phyloP scores from a whole-genome alignment of 2,329 filamentous ascomycete genomes.

The Talaromyces sp. region DNA sequence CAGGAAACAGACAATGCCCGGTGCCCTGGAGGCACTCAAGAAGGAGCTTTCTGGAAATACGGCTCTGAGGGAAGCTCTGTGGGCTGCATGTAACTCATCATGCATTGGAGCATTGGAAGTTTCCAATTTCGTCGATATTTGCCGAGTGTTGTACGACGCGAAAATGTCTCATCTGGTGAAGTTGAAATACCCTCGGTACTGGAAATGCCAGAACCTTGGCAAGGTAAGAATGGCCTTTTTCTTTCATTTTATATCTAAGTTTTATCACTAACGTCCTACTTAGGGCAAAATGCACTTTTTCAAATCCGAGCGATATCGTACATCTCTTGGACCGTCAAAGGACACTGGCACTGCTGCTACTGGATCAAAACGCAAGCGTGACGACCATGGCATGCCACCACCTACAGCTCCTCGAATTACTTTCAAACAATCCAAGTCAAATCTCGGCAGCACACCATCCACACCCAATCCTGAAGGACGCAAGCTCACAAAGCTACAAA shows the following conservation, averaged over 20 bases:
- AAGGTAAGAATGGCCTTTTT: slow-evolving; percentile 32
- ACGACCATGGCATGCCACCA: slow-evolving; percentile 29
- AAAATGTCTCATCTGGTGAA: slow-evolving; percentile 45
- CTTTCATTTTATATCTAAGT: neutral
- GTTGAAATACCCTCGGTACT: slow-evolving; percentile 54
- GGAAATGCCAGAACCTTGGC: slow-evolving; percentile 50
- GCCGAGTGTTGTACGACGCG: slow-evolving; percentile 51
- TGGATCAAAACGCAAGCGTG: slow-evolving; percentile 34
- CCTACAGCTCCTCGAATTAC: slow-evolving; percentile 33
- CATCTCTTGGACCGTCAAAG: slow-evolving; percentile 28
- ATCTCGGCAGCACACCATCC: slow-evolving; percentile 24
- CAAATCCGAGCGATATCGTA: slow-evolving; percentile 33
- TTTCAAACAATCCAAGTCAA: slow-evolving; percentile 40
- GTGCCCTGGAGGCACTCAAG: slow-evolving; percentile 54
- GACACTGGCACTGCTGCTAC: slow-evolving; percentile 15
- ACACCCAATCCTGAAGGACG: slow-evolving; percentile 15
- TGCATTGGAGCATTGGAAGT: slow-evolving; percentile 50
- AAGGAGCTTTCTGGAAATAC: slow-evolving; percentile 46
- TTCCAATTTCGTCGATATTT: slow-evolving; percentile 54
- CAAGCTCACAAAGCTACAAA: slow-evolving; percentile 27
- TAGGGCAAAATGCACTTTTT: slow-evolving; percentile 42
- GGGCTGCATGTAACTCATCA: slow-evolving; percentile 52
- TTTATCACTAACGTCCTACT: slow-evolving; percentile 1
- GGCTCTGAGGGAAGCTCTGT: slow-evolving; percentile 49
- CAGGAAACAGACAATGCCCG: slow-evolving; percentile 53